A percentile compares a stretch with the other conserved stretches of the same genome.
Evolutionary conservation across 352 stramenopile species (phyloP).

Genomic region (Globisporangium canariense): DNA sequence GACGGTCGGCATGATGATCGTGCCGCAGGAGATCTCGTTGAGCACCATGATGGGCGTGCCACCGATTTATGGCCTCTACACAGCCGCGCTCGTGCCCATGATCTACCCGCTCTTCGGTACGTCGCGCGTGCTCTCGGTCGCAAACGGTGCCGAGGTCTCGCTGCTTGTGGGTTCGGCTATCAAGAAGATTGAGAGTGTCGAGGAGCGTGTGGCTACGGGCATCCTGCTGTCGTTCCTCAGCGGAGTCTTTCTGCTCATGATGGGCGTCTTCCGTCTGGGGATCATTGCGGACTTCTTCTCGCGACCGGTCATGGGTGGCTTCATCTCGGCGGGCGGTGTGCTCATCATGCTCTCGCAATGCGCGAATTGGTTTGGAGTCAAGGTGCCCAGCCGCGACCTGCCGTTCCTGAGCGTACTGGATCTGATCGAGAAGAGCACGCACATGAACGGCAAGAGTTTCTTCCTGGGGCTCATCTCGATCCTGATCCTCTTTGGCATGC

Average conservation of each 20-base stretch:
- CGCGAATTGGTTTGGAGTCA: slow-evolving; percentile 82
- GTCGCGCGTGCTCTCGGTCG: slow-evolving; percentile 77
- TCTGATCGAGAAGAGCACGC: slow-evolving; percentile 47
- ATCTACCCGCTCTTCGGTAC: slow-evolving; percentile 86
- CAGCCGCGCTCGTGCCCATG: slow-evolving; percentile 75
- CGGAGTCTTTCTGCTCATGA: slow-evolving; percentile 66
- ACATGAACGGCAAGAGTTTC: slow-evolving; percentile 75
- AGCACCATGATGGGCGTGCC: slow-evolving; percentile 86
- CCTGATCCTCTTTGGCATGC: slow-evolving; percentile 45
- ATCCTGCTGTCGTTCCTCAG: slow-evolving; percentile 70
- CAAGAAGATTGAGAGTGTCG: slow-evolving; percentile 52
- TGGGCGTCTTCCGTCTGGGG: slow-evolving; percentile 79
- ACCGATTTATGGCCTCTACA: slow-evolving; percentile 89
- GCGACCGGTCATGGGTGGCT: slow-evolving; percentile 88
- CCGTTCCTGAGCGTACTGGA: slow-evolving; percentile 61
- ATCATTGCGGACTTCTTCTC: slow-evolving; percentile 89
- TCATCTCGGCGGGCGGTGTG: slow-evolving; percentile 86
- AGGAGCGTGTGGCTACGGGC: slow-evolving; percentile 48
- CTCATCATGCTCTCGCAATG: slow-evolving; percentile 91
- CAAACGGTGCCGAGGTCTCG: slow-evolving; percentile 67
- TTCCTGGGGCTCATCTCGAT: slow-evolving; percentile 57
- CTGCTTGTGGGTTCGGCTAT: slow-evolving; percentile 56
- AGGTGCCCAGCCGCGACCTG: slow-evolving; percentile 42
- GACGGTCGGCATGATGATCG: slow-evolving; percentile 83
- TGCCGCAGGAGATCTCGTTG: slow-evolving; percentile 89